Evolutionary conservation across 2,329 filamentous ascomycete species (phyloP).

Genomic region (Microcyclosporella mali): DNA sequence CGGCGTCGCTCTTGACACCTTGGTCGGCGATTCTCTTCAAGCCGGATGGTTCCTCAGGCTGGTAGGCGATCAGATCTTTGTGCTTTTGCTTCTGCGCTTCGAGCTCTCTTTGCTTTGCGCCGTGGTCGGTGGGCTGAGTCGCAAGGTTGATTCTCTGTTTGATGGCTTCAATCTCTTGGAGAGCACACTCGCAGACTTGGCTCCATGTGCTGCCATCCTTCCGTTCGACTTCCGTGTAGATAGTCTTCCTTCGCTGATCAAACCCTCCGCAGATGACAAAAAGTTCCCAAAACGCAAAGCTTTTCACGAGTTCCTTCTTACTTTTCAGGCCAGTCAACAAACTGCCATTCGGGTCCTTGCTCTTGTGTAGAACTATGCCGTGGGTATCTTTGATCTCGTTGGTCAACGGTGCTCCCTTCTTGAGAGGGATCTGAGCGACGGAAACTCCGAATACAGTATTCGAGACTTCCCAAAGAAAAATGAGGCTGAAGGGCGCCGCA

Average conservation of each 20-base stretch:
- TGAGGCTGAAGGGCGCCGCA: slow-evolving; percentile 61
- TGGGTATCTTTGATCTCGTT: slow-evolving; percentile 59
- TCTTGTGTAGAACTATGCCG: slow-evolving; percentile 24
- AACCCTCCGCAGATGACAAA: slow-evolving; percentile 71
- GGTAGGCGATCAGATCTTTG: slow-evolving; percentile 24
- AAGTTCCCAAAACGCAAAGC: slow-evolving; percentile 89
- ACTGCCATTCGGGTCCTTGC: slow-evolving; percentile 75
- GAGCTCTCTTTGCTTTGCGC: slow-evolving; percentile 15
- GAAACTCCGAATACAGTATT: slow-evolving; percentile 76
- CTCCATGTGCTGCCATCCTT: slow-evolving; percentile 71
- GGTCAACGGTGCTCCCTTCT: slow-evolving; percentile 77
- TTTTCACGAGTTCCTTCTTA: slow-evolving; percentile 72
- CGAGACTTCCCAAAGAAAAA: slow-evolving; percentile 67
- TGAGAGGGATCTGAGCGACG: slow-evolving; percentile 72
- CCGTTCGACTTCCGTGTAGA: slow-evolving; percentile 83
- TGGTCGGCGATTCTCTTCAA: slow-evolving; percentile 27
- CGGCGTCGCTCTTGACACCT: slow-evolving; percentile 18
- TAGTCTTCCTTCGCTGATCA: slow-evolving; percentile 66
- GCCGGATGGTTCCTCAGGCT: slow-evolving; percentile 18
- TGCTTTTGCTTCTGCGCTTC: slow-evolving; percentile 14
- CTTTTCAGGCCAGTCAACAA: slow-evolving; percentile 76
- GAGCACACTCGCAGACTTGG: slow-evolving; percentile 65
- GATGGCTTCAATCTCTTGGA: slow-evolving; percentile 63
- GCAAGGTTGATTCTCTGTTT: slow-evolving; percentile 58
- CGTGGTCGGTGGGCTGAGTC: slow-evolving; percentile 14